phyloP scores from a whole-genome alignment of 1,284 basidiomycete species.

The Coriolopsis trogii region DNA sequence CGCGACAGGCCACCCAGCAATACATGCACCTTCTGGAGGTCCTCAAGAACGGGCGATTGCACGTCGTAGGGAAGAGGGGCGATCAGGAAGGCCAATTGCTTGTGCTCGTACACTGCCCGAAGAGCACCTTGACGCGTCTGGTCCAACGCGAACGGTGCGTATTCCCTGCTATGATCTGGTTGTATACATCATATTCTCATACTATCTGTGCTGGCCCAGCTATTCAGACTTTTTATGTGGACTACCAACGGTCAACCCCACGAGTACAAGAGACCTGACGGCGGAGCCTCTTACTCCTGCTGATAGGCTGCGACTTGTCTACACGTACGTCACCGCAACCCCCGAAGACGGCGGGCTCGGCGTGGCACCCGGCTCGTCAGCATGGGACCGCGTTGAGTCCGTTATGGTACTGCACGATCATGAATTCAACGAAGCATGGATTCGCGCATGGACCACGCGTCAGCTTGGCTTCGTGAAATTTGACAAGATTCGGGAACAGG shows the following conservation, averaged over 20 bases:
- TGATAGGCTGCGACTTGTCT: slow-evolving; percentile 79
- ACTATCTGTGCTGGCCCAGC: slow-evolving; percentile 38
- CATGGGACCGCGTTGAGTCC: slow-evolving; percentile 81
- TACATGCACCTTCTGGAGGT: slow-evolving; percentile 66
- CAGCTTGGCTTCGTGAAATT: slow-evolving; percentile 63
- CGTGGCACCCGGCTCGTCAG: slow-evolving; percentile 66
- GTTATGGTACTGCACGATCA: slow-evolving; percentile 86
- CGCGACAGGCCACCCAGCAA: slow-evolving; percentile 65
- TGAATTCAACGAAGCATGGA: slow-evolving; percentile 76
- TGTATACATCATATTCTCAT: not conserved
- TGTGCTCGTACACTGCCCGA: slow-evolving; percentile 78
- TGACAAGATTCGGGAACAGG: slow-evolving; percentile 63
- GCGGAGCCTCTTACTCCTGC: slow-evolving; percentile 58
- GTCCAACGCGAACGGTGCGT: slow-evolving; percentile 77
- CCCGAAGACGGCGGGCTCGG: slow-evolving; percentile 77
- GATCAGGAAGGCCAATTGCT: slow-evolving; percentile 78
- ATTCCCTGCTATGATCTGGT: too few species aligned
- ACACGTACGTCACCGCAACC: slow-evolving; percentile 75
- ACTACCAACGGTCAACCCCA: slow-evolving; percentile 55
- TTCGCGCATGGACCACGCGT: slow-evolving; percentile 64
- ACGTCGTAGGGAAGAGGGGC: slow-evolving; percentile 73
- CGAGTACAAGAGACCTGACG: slow-evolving; percentile 44
- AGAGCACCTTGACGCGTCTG: slow-evolving; percentile 63
- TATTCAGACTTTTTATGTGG: slow-evolving; percentile 68
- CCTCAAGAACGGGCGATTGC: slow-evolving; percentile 63